Evolutionary conservation across 140 eudicot species (phyloP).

Genomic region (Ambrosia hybrid): DNA sequence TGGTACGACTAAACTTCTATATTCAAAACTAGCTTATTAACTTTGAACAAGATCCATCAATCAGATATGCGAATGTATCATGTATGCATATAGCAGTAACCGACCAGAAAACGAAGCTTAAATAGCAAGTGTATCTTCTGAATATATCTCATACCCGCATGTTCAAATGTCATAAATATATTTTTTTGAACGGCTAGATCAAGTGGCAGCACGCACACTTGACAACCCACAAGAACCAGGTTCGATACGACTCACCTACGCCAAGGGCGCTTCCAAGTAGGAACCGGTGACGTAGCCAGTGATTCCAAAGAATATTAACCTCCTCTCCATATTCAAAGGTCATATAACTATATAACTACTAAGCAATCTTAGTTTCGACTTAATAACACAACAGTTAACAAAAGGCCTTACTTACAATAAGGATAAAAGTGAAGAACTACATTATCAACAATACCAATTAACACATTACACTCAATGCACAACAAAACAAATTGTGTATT

Average conservation of each 20-base stretch:
- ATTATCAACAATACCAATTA: neutral
- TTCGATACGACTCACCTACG: too few species aligned
- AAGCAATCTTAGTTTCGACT: neutral
- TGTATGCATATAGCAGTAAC: neutral
- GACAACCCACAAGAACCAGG: too few species aligned
- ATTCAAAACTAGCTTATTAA: neutral
- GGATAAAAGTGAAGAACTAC: neutral
- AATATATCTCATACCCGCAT: neutral
- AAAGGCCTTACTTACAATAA: neutral
- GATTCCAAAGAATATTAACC: too few species aligned
- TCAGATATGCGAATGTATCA: neutral
- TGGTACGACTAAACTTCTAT: too few species aligned
- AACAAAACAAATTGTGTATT: neutral
- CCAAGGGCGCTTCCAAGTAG: too few species aligned
- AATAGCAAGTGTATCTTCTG: neutral
- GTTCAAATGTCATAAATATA: neutral
- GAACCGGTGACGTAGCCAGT: too few species aligned
- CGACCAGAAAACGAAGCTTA: neutral
- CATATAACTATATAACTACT: neutral
- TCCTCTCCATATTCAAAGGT: too few species aligned
- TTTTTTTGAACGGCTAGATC: too few species aligned
- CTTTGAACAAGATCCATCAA: constrained; percentile 4
- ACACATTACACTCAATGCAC: constrained; percentile 16
- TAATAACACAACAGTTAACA: neutral
- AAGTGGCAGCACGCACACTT: too few species aligned